Conservation (phyloP, 768 basidiomycete species). For the Sarcodon aspratus region DNA sequence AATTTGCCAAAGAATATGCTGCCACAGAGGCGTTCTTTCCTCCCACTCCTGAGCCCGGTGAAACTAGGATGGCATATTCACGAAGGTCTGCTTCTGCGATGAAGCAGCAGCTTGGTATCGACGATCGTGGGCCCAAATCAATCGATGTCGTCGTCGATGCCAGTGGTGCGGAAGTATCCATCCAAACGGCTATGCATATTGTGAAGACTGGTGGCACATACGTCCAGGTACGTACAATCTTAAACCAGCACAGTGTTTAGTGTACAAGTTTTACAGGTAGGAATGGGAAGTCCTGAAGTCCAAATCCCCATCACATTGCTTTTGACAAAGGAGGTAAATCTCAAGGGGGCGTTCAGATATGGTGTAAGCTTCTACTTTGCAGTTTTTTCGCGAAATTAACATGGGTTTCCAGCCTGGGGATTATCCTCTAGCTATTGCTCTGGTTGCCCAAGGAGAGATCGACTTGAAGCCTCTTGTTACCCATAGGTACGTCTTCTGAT, state of each 20-base stretch:
- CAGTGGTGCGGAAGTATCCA: conserved; percentile 86
- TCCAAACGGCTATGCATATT: conserved; percentile 74
- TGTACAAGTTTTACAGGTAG: conserved; percentile 43
- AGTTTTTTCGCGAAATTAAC: background rate
- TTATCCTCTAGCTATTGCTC: conserved; percentile 75
- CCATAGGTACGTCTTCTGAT: conserved; percentile 45
- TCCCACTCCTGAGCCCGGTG: conserved; percentile 44
- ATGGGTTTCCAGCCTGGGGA: conserved; percentile 51
- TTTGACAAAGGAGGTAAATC: conserved; percentile 65
- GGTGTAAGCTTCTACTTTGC: conserved; percentile 34
- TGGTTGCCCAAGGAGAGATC: conserved; percentile 73
- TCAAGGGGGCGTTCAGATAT: conserved; percentile 92
- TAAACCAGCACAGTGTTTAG: background rate
- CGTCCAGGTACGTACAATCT: conserved; percentile 38
- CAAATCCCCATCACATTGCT: conserved; percentile 60
- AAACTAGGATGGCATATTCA: conserved; percentile 62
- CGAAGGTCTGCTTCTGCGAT: conserved; percentile 58
- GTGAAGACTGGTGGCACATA: conserved; percentile 68
- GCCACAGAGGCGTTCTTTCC: conserved; percentile 72
- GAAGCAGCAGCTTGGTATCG: conserved; percentile 51
- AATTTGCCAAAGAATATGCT: conserved; percentile 79
- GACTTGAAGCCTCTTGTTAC: conserved; percentile 85
- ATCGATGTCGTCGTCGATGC: conserved; percentile 89
- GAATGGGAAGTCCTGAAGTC: conserved; percentile 75
- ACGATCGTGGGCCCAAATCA: conserved; percentile 55